Conservation (phyloP, 2,329 filamentous ascomycete species). For the Verticillium tricorpus region DNA sequence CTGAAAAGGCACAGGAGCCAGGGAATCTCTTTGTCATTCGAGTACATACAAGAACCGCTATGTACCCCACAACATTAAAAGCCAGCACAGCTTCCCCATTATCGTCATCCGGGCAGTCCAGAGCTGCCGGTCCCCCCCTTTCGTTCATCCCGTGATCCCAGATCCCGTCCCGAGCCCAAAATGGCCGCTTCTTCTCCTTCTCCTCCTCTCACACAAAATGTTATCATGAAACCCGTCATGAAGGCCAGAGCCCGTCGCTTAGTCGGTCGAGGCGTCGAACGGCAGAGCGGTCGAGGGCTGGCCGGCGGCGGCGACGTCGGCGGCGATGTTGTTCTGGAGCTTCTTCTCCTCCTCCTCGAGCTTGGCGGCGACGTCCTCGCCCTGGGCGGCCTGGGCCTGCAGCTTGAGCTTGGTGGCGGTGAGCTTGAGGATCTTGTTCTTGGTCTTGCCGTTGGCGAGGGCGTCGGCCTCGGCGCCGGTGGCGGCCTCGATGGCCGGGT, state of each 20-base stretch:
- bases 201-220: too few relatives aligned
- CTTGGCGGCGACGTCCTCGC: conserved; percentile 37
- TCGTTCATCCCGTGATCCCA: background rate
- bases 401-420: conserved; percentile 46
- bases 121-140: background rate
- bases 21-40: background rate
- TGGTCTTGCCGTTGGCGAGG: conserved; percentile 51
- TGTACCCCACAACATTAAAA: background rate
- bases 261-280: conserved; percentile 9
- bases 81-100: background rate
- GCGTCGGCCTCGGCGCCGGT: conserved; percentile 40
- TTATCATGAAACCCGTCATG: background rate
- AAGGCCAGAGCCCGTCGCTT: background rate
- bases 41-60: background rate
- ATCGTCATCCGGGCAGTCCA: background rate
- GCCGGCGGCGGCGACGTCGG: conserved; percentile 42
- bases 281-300: conserved; percentile 30
- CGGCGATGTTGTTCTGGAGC: conserved; percentile 47
- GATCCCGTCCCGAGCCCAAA: background rate
- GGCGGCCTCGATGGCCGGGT: conserved; percentile 45
- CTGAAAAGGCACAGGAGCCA: background rate
- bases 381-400: conserved; percentile 45
- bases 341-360: conserved; percentile 44
- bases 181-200: background rate
- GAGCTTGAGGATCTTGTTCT: conserved; percentile 58